Evolutionary conservation across 2,329 filamentous ascomycete genomes (phyloP).

Genomic region (Hortaea werneckii): DNA sequence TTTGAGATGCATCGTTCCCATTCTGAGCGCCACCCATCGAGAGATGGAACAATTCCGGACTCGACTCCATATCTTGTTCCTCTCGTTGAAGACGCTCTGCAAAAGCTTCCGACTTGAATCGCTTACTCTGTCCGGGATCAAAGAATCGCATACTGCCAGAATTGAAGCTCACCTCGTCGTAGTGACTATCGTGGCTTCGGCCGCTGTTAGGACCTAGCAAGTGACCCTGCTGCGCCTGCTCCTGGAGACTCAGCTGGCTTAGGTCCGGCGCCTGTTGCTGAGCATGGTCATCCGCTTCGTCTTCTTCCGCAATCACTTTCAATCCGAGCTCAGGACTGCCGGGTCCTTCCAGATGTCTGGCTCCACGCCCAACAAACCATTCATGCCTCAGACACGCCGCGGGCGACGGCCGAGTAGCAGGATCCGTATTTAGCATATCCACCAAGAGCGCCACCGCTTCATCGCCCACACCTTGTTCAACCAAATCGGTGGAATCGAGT

Average conservation of each 20-base stretch:
- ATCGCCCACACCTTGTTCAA: slow-evolving; percentile 49
- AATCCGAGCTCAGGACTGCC: slow-evolving; percentile 16
- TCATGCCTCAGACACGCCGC: slow-evolving; percentile 57
- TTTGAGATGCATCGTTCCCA: background rate
- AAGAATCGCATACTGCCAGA: slow-evolving; percentile 29
- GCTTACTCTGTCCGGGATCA: slow-evolving; percentile 34
- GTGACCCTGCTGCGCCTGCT: background rate
- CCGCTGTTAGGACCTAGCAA: slow-evolving; percentile 38
- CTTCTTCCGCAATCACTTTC: slow-evolving; percentile 45
- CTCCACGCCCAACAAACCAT: slow-evolving; percentile 49
- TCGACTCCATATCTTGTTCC: slow-evolving; percentile 23
- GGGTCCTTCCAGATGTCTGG: slow-evolving; percentile 1
- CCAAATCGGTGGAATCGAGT: slow-evolving; percentile 57
- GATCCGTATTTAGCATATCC: slow-evolving; percentile 73
- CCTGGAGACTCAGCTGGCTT: slow-evolving; percentile 48
- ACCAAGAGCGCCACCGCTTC: slow-evolving; percentile 63
- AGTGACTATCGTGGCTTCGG: slow-evolving; percentile 11
- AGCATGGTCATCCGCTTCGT: slow-evolving; percentile 46
- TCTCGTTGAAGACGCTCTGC: slow-evolving; percentile 24
- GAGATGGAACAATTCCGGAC: slow-evolving; percentile 27
- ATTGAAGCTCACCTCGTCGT: slow-evolving; percentile 20
- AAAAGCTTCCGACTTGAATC: slow-evolving; percentile 31
- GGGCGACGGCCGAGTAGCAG: slow-evolving; percentile 65
- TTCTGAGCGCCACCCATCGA: slow-evolving; percentile 21
- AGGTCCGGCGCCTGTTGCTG: slow-evolving; percentile 40